Percentiles rank a stretch among this genome's conserved stretches.
phyloP scores from a whole-genome alignment of 106 monocot species.

The Xerophyta viscosa region DNA sequence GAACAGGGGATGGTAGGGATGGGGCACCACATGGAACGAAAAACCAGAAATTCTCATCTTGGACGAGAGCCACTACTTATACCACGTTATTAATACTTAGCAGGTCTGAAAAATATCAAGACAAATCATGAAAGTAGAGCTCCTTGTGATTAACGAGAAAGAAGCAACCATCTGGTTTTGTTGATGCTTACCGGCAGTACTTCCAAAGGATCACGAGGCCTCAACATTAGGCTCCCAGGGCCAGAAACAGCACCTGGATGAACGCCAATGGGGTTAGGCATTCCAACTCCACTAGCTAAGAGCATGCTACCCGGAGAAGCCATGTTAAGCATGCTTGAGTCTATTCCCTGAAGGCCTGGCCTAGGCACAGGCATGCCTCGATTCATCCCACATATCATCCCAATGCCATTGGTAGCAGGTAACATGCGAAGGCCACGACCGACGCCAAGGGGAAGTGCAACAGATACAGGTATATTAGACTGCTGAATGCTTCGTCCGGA shows the following conservation, averaged over 20 bases:
- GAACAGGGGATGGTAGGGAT: too few species aligned
- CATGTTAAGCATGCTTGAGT: constrained; percentile 55
- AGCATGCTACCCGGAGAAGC: constrained; percentile 58
- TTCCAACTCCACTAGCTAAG: constrained; percentile 39
- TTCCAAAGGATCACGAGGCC: constrained; percentile 62
- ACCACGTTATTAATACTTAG: too few species aligned
- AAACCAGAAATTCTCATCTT: too few species aligned
- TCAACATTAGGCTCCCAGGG: constrained; percentile 54
- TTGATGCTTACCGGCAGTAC: constrained; percentile 55
- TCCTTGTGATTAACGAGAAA: too few species aligned
- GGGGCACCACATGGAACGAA: too few species aligned
- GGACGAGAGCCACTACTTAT: too few species aligned
- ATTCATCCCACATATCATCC: constrained; percentile 62
- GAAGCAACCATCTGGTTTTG: neutral
- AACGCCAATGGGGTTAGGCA: constrained; percentile 33
- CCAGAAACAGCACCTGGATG: constrained; percentile 41
- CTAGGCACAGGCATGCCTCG: constrained; percentile 48
- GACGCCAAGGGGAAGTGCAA: constrained; percentile 34
- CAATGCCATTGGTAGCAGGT: constrained; percentile 48
- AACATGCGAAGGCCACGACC: constrained; percentile 66
- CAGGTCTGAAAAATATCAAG: too few species aligned
- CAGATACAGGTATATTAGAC: constrained; percentile 32
- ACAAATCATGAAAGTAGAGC: too few species aligned
- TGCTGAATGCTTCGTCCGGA: constrained; percentile 62
- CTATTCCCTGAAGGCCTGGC: constrained; percentile 62